Conservation (phyloP, 2,329 filamentous ascomycete genomes). For the Aplosporella prunicola region DNA sequence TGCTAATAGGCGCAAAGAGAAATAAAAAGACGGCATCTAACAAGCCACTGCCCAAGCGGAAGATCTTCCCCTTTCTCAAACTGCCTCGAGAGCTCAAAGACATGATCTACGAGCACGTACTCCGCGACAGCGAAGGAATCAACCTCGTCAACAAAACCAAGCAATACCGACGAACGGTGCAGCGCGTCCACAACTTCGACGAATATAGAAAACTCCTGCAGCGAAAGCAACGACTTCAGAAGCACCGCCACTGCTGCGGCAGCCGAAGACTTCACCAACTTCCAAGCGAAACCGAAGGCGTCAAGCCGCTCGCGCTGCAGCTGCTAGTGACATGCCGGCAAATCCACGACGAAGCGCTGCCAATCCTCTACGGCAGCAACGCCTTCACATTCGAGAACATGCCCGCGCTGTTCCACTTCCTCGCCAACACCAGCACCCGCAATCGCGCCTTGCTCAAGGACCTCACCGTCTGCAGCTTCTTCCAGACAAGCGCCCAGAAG, state of each 20-base stretch:
- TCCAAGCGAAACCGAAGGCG: background rate
- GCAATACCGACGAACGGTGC: slow-evolving; percentile 22
- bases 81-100: slow-evolving; percentile 27
- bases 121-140: slow-evolving; percentile 20
- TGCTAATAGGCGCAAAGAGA: too few species aligned
- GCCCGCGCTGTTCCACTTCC: slow-evolving; percentile 22
- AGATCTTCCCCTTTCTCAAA: slow-evolving; percentile 25
- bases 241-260: slow-evolving; percentile 7
- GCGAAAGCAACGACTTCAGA: slow-evolving; percentile 11
- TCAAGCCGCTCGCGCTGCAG: slow-evolving; percentile 15
- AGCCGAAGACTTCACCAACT: slow-evolving; percentile 8
- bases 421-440: slow-evolving; percentile 22
- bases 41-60: slow-evolving; percentile 20
- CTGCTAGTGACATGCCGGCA: slow-evolving; percentile 24
- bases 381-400: slow-evolving; percentile 21
- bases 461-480: slow-evolving; percentile 21
- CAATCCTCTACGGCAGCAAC: slow-evolving; percentile 22
- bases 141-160: slow-evolving; percentile 18
- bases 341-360: slow-evolving; percentile 18
- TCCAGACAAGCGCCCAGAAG: slow-evolving; percentile 17
- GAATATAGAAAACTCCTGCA: slow-evolving; percentile 10
- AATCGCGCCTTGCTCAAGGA: slow-evolving; percentile 18
- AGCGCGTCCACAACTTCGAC: slow-evolving; percentile 14
- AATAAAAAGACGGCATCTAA: too few species aligned
- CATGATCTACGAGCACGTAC: slow-evolving; percentile 23